Base-by-base conservation (phyloP, 371 early-diverging fungal species). In the Dentiscutata heterogama region DNA sequence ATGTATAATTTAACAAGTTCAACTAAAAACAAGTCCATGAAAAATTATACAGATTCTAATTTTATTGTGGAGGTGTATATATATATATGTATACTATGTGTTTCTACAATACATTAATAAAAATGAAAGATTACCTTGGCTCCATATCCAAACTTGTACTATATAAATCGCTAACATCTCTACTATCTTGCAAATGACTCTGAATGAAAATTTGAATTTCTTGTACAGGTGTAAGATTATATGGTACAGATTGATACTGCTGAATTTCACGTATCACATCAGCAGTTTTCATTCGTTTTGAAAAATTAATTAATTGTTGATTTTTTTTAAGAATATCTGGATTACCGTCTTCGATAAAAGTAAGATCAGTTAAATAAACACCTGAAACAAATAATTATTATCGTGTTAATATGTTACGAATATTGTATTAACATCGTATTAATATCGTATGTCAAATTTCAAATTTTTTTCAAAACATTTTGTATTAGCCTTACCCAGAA, bases 291-390 rank as follows among this genome's bases (percentile, higher is more conserved):
- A 90, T 91, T 46, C 95, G 92, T 83, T 98, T 98, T 80, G 90
- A 90, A 86, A 97, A 97, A 86, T 98, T 98, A 87, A 98, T 96
- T 51, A 95, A 89, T 14, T 89, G 87, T 27, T 90, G 90, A 2
- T 86, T 68, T 13, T 88, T 88, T 53, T 90, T 90, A 14, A 93
- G 68, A 58, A 83, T 84, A 58, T 91, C 86, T n/a, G 92, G 81
- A 87, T 97, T 97, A 42, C 97, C 97, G 83, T 97, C 97, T 78
- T 97, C 96, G 72, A 97, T 94, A 85, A 97, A 96, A 3, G 97
- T 97, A 77, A 98, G 85, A 84, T 98, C 98, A 72, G 95, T 96
- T 22, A 97, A 87, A 83, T 95, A 96, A 56, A 94, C 89, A 51
- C 95, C 96, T 60, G 93, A 90, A 93, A 7, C 91, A 92, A 22